Percentiles rank a stretch among this genome's conserved stretches.
Conservation (phyloP, 2,329 filamentous ascomycete genomes). For the Myriangium duriaei region DNA sequence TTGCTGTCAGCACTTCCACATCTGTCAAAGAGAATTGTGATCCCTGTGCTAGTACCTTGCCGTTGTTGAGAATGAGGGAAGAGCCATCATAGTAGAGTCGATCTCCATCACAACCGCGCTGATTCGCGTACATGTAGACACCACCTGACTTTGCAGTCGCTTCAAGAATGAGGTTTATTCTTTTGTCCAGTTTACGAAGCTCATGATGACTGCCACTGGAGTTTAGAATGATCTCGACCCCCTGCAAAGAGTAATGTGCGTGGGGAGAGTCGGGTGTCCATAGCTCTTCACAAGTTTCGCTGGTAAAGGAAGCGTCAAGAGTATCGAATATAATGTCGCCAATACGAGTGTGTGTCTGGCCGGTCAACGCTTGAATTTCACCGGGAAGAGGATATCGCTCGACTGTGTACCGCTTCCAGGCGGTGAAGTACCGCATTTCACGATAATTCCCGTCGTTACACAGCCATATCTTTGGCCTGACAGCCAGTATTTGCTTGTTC, state of each 20-base stretch:
- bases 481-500: conserved; percentile 55
- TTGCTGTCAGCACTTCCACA: conserved; percentile 42
- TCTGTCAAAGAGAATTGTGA: conserved; percentile 52
- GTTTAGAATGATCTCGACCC: conserved; percentile 51
- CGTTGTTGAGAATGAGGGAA: conserved; percentile 51
- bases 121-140: conserved; percentile 52
- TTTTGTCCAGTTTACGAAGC: conserved; percentile 51
- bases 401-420: conserved; percentile 47
- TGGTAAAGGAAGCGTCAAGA: conserved; percentile 49
- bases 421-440: conserved; percentile 44
- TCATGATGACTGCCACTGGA: conserved; percentile 56
- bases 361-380: conserved; percentile 44
- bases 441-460: conserved; percentile 54
- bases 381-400: conserved; percentile 55
- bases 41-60: conserved; percentile 51
- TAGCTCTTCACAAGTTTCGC: conserved; percentile 57
- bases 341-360: conserved; percentile 47
- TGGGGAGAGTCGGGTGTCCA: conserved; percentile 49
- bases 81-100: conserved; percentile 51
- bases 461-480: conserved; percentile 59
- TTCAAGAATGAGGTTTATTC: conserved; percentile 51
- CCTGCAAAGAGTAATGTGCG: conserved; percentile 50
- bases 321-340: conserved; percentile 55
- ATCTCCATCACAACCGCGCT: conserved; percentile 45
- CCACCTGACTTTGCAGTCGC: conserved; percentile 51